Evolutionary conservation across 2,329 filamentous ascomycete genomes (phyloP), one percentile per base, ranked within the genome.

Genomic region (Penicillium polonicum): DNA sequence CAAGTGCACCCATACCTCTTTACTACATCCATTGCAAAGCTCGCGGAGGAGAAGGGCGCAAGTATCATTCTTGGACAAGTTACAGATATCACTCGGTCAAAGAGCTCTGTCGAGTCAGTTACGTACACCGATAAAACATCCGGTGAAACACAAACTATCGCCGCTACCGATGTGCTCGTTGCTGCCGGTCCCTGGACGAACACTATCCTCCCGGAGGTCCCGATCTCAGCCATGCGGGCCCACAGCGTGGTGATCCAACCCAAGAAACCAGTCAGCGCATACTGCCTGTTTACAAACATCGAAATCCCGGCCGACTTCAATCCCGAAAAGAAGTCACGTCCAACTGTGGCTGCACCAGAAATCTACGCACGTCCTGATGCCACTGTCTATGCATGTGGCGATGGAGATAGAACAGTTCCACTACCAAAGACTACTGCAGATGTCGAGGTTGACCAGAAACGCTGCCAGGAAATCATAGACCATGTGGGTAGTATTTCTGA

Each of bases 1-100:
- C 94, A 99, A 75, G 93, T 97, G 3, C 93, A 99, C 69, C 94
- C 94, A 0, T 90, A 88, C 60, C 87, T 91, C 44, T 97, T 99
- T 71, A 97, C 94, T 0, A 93, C 85, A 0, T 82, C 87, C 17
- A 95, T 97, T 74, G 90, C 90, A 5, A 79, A 85, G 42, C 81
- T 97, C 13, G 92, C 93, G 0, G 78, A 83, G 55, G 84, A 90
- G 51, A 83, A 82, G 27, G 90, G 90, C 2, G 85, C 83, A 63
- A 83, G 87, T 23, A 81, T 97, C 52, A 79, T 85, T 31, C 80
- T 88, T 43, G 86, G 87, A 10, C 83, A 85, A 2, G 92, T 92
- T 3, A 91, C 85, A 3, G 78, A 78, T 17, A 89, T 97, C 60
- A 82, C 83, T 49, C 81, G 84, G 9, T 72, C 76, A 5, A 72